A percentile compares a stretch with the other conserved stretches of the same genome.
These are phyloP conservation scores for Termitomyces sp. DNA, from an alignment of 768 basidiomycete genomes.

Conservation along the genomic window DNA sequence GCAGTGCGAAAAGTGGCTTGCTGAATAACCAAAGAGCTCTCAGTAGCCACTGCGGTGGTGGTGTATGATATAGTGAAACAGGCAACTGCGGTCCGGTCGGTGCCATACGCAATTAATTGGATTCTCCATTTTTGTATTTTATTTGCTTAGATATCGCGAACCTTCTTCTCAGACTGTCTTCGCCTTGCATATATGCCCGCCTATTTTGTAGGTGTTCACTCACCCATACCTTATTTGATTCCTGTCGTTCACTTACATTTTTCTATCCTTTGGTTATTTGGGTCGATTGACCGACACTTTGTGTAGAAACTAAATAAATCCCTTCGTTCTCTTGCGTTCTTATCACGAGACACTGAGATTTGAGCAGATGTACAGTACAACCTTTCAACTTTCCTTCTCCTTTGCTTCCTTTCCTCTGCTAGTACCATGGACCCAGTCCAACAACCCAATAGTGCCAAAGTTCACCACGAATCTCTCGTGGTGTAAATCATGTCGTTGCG, in stretches of 20 bases:
- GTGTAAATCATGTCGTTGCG: slow-evolving; percentile 22
- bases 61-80: not conserved
- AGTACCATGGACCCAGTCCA: slow-evolving; percentile 22
- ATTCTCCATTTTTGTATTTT: slow-evolving; percentile 12
- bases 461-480: slow-evolving; percentile 22
- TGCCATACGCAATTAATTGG: slow-evolving; percentile 1
- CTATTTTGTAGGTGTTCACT: slow-evolving; percentile 7
- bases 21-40: slow-evolving; percentile 47
- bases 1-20: slow-evolving; percentile 90
- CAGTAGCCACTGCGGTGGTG: not conserved
- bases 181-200: slow-evolving; percentile 8
- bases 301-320: slow-evolving; percentile 10
- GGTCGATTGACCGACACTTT: slow-evolving; percentile 3
- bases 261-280: slow-evolving; percentile 4
- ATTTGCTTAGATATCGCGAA: slow-evolving; percentile 9
- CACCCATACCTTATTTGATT: slow-evolving; percentile 9
- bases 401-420: not conserved
- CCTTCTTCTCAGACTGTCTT: slow-evolving; percentile 4
- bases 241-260: slow-evolving; percentile 4
- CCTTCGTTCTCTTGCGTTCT: not conserved
- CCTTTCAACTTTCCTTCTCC: slow-evolving; percentile 1
- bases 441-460: slow-evolving; percentile 20
- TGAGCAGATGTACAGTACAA: not conserved
- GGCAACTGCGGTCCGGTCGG: slow-evolving; percentile 4
- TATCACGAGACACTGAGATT: not conserved